phyloP scores from a whole-genome alignment of 1,139 yeast species.

The Protomyces macrosporus region DNA sequence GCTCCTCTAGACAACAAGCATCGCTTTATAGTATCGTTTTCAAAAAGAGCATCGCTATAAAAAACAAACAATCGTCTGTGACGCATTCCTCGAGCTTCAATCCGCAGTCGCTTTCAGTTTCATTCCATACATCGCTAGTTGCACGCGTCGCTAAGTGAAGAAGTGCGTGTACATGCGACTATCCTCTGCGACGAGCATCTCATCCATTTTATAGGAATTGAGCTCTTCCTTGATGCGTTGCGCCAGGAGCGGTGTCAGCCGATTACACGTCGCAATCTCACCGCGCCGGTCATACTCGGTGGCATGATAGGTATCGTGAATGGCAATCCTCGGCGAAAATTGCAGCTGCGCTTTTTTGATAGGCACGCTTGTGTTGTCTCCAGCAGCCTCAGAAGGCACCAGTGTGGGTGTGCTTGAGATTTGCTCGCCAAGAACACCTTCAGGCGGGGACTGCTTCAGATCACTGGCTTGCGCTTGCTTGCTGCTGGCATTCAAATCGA shows the following conservation, averaged over 20 bases:
- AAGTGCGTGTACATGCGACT: conserved; percentile 18
- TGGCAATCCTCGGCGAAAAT: conserved; percentile 75
- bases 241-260: conserved; percentile 80
- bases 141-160: neutral
- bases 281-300: conserved; percentile 91
- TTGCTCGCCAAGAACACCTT: neutral
- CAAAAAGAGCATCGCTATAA: too few species aligned
- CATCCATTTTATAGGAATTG: conserved; percentile 61
- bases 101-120: neutral
- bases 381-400: neutral
- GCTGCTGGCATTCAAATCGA: neutral
- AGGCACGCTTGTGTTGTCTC: neutral
- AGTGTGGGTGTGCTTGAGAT: neutral
- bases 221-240: conserved; percentile 83
- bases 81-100: too few species aligned
- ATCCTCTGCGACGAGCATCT: conserved; percentile 60
- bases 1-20: too few species aligned
- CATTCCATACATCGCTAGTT: too few species aligned
- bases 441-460: neutral
- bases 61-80: too few species aligned
- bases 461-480: neutral
- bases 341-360: conserved; percentile 40
- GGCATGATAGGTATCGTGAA: conserved; percentile 80
- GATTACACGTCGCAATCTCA: conserved; percentile 88
- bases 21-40: too few species aligned